Conservation (phyloP, 768 basidiomycete species). For the Amanita rubescens region DNA sequence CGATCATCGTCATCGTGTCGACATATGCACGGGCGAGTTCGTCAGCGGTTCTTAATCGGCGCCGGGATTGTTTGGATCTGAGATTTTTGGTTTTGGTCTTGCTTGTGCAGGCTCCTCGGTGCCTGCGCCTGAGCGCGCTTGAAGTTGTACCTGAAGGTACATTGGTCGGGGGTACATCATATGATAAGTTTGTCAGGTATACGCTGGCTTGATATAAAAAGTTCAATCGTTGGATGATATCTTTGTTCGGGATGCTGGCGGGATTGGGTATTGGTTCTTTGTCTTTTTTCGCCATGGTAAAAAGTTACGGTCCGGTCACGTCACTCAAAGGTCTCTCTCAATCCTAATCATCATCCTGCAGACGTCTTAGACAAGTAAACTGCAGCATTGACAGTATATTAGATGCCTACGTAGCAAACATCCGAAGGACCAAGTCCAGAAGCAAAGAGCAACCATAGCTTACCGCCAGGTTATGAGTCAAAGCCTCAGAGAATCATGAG, state of each 20-base stretch:
- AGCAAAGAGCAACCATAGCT: no score
- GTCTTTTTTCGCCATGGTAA: constrained; percentile 60
- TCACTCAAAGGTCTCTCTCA: no score
- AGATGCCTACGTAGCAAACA: no score
- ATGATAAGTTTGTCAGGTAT: constrained; percentile 33
- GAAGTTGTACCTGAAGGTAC: neutral
- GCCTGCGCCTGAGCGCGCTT: neutral
- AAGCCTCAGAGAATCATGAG: no score
- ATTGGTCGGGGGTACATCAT: constrained; percentile 11
- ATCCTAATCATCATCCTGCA: no score
- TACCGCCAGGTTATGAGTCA: no score
- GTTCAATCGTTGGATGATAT: constrained; percentile 71
- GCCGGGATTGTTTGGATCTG: neutral
- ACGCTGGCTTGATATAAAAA: constrained; percentile 79
- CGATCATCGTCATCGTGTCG: constrained; percentile 59
- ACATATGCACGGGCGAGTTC: constrained; percentile 64
- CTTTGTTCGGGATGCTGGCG: constrained; percentile 21
- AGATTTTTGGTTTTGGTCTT: neutral
- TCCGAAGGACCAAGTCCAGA: no score
- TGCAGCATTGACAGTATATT: no score
- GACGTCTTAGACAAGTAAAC: no score
- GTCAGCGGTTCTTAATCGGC: constrained; percentile 13
- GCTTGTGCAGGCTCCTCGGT: neutral
- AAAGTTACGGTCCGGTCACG: neutral
- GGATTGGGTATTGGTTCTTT: constrained; percentile 53